phyloP scores from a whole-genome alignment of 331 rosid genomes.

The Stylosanthes scabra region DNA sequence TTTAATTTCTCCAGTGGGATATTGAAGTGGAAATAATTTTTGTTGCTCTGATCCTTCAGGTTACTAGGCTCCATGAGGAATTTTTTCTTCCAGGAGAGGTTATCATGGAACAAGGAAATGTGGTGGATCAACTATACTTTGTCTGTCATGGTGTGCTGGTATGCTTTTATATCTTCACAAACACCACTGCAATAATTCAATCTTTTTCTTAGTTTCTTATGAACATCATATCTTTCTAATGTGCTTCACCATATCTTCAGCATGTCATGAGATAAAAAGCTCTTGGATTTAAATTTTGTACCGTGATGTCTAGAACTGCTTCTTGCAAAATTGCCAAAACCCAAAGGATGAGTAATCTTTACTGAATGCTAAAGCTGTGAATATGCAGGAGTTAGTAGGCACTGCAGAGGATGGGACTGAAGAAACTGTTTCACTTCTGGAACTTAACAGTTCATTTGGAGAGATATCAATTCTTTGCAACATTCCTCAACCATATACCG shows the following conservation, averaged over 20 bases:
- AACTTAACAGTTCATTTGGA: constrained; percentile 79
- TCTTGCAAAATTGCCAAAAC: background rate
- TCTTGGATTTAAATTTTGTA: background rate
- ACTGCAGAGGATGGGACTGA: constrained; percentile 76
- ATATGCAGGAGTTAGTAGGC: constrained; percentile 82
- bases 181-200: constrained; percentile 23
- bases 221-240: too few relatives aligned
- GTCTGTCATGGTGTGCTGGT: constrained; percentile 94
- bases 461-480: constrained; percentile 91
- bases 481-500: constrained; percentile 93
- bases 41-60: constrained; percentile 56
- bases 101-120: constrained; percentile 90
- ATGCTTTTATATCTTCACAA: constrained; percentile 43
- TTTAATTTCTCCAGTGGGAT: constrained; percentile 4
- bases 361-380: constrained; percentile 23
- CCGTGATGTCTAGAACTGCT: constrained; percentile 20
- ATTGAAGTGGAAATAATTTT: constrained; percentile 21
- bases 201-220: background rate
- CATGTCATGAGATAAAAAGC: too few relatives aligned
- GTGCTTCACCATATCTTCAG: too few relatives aligned
- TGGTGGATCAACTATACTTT: constrained; percentile 92
- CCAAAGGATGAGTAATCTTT: constrained; percentile 4
- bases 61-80: constrained; percentile 87
- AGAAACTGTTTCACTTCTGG: constrained; percentile 64
- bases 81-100: constrained; percentile 98